Percentiles rank a stretch among this genome's conserved stretches.
These are phyloP conservation scores for Termitomyces sp. DNA, from an alignment of 768 basidiomycete genomes.

Conservation along the genomic window DNA sequence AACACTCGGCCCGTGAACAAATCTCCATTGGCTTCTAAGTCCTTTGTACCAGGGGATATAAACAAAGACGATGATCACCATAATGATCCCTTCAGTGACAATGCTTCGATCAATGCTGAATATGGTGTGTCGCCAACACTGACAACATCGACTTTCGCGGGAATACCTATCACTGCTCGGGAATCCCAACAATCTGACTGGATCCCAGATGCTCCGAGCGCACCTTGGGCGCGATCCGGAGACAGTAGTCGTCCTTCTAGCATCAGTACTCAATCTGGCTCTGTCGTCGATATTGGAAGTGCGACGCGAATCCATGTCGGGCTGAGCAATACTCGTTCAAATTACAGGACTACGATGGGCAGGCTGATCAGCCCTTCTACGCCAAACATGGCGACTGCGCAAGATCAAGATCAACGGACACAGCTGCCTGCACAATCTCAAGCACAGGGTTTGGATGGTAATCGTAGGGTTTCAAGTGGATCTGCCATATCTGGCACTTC, in stretches of 20 bases:
- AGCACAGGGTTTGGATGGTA: slow-evolving; percentile 43
- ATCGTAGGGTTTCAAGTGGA: slow-evolving; percentile 53
- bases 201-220: slow-evolving; percentile 30
- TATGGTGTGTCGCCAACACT: slow-evolving; percentile 32
- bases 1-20: slow-evolving; percentile 39
- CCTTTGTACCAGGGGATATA: slow-evolving; percentile 67
- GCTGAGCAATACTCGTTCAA: slow-evolving; percentile 35
- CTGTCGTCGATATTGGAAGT: slow-evolving; percentile 52
- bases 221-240: slow-evolving; percentile 35
- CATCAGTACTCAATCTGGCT: slow-evolving; percentile 56
- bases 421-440: slow-evolving; percentile 61
- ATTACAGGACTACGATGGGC: slow-evolving; percentile 59
- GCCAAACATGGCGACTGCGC: slow-evolving; percentile 30
- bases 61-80: slow-evolving; percentile 47
- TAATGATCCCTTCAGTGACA: slow-evolving; percentile 62
- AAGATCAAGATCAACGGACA: slow-evolving; percentile 66
- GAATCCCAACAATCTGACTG: slow-evolving; percentile 27
- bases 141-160: slow-evolving; percentile 35
- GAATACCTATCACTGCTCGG: slow-evolving; percentile 18
- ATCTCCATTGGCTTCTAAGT: slow-evolving; percentile 65
- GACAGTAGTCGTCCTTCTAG: slow-evolving; percentile 51
- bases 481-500: slow-evolving; percentile 65
- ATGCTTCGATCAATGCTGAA: slow-evolving; percentile 31
- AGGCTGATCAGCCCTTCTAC: slow-evolving; percentile 48
- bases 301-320: slow-evolving; percentile 67